A percentile compares a stretch with the other conserved stretches of the same genome.
Evolutionary conservation across 2,329 filamentous ascomycete genomes (phyloP).

Genomic region (Penicillium oxalicum): DNA sequence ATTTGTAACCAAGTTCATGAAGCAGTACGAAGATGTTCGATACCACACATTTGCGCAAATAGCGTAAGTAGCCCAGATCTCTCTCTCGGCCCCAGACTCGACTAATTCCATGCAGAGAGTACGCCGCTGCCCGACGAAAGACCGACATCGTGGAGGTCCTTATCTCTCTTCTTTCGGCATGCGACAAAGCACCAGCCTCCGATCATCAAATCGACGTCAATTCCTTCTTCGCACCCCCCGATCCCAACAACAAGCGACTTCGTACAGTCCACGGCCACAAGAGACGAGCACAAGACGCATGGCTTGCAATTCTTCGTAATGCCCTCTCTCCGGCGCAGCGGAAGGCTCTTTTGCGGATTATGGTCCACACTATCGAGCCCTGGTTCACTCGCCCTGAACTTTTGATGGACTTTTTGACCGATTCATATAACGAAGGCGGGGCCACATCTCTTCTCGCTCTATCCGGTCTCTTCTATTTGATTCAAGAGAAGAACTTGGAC

Average conservation of each 20-base stretch:
- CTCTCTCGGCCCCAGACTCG: neutral
- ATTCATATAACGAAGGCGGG: constrained; percentile 82
- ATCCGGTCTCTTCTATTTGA: constrained; percentile 90
- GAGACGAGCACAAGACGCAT: constrained; percentile 75
- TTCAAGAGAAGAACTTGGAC: constrained; percentile 87
- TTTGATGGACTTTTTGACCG: constrained; percentile 93
- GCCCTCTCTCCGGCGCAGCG: constrained; percentile 65
- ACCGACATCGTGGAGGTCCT: constrained; percentile 30
- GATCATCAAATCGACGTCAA: constrained; percentile 29
- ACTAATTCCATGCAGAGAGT: constrained; percentile 28
- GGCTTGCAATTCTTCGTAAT: constrained; percentile 68
- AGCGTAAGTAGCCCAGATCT: constrained; percentile 48
- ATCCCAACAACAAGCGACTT: constrained; percentile 63
- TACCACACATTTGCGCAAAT: constrained; percentile 74
- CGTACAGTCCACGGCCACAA: constrained; percentile 65
- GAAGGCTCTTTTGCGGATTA: constrained; percentile 69
- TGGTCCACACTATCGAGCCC: constrained; percentile 73
- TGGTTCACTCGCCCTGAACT: constrained; percentile 87
- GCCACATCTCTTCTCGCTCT: constrained; percentile 81
- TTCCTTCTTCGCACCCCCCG: constrained; percentile 41
- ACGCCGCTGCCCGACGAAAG: constrained; percentile 24
- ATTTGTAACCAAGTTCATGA: constrained; percentile 71
- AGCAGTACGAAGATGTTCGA: constrained; percentile 75
- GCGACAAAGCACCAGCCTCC: constrained; percentile 62
- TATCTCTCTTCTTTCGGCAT: constrained; percentile 37